Evolutionary conservation across 2,329 filamentous ascomycete species (phyloP), one percentile per base, ranked within the genome.

Genomic region (Neonectria sp.): DNA sequence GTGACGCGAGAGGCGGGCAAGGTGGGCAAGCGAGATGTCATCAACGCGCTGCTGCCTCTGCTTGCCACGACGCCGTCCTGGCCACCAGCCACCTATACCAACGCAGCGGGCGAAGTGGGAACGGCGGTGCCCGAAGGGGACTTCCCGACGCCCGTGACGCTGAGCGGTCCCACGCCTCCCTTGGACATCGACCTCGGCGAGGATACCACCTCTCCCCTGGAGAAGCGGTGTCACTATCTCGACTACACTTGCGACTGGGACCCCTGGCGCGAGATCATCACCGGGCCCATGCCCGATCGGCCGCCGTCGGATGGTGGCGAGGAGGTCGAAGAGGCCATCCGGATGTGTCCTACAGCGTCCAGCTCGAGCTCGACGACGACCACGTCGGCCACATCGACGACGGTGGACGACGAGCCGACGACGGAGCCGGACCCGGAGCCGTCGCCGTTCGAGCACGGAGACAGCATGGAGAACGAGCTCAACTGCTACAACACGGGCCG

Each of bases 61-160:
- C 71, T 65, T 2, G 69, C 71, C 6, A 71, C 70, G 12, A 76
- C 71, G 3, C 59, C 72, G 4, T 49, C 15, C 33, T 77, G 75
- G 75, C 75, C 76, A 7, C 33, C 46, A 17, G 60, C 75, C 25
- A 13, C 53, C 27, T 76, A 74, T 60, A 60, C 6, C 8, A 74
- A 73, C 46, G 37, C 55, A 12, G 48, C 75, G 55, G 75, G 73
- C n/a, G 25, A 31, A 27, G 15, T 52, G 12, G 35, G 63, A 11
- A 70, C 60, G 49, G 71, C 73, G 13, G 24, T 46, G 4, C 58
- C 70, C 1, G 60, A 60, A 4, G 53, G 21, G 8, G 33, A 66
- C 3, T 77, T 73, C 49, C 73, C 75, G 4, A 65, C 60, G 24
- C 69, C 72, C 17, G 74, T 71, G 3, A 11, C 24, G 13, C 6